Conservation (phyloP, 371 early-diverging fungal genomes). For the Smittium culicis region DNA sequence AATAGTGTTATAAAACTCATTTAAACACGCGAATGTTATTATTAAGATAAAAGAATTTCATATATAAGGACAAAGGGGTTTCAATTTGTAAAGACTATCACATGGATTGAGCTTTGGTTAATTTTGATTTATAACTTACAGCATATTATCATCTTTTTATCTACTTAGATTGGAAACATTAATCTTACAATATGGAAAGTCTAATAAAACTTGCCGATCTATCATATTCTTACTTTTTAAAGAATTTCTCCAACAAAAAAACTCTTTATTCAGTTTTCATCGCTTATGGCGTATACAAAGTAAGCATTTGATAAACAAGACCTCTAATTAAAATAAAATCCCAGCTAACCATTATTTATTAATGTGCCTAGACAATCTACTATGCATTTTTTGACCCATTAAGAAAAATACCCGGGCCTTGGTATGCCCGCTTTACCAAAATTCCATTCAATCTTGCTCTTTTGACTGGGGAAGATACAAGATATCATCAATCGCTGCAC, state of each 20-base stretch:
- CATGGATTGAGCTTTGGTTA: too few species aligned
- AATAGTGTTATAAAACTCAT: too few species aligned
- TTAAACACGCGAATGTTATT: too few species aligned
- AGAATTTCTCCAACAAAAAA: background rate
- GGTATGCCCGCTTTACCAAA: constrained; percentile 9
- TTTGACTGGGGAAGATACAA: background rate
- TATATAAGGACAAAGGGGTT: too few species aligned
- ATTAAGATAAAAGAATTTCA: too few species aligned
- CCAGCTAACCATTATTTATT: too few species aligned
- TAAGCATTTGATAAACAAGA: background rate
- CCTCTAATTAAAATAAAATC: too few species aligned
- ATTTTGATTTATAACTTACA: too few species aligned
- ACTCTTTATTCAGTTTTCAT: background rate
- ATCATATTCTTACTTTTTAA: background rate
- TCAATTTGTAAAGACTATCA: too few species aligned
- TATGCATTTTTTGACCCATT: constrained; percentile 12
- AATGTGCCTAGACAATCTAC: background rate
- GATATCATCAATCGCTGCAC: background rate
- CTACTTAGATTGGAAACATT: too few species aligned
- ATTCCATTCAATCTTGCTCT: background rate
- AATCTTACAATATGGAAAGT: background rate
- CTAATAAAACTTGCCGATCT: background rate
- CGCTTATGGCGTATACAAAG: constrained; percentile 8
- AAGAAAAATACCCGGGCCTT: constrained; percentile 20
- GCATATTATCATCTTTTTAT: too few species aligned